Base-by-base conservation (phyloP, 805 yeast genomes). In the Ogataea chonburiensis region DNA sequence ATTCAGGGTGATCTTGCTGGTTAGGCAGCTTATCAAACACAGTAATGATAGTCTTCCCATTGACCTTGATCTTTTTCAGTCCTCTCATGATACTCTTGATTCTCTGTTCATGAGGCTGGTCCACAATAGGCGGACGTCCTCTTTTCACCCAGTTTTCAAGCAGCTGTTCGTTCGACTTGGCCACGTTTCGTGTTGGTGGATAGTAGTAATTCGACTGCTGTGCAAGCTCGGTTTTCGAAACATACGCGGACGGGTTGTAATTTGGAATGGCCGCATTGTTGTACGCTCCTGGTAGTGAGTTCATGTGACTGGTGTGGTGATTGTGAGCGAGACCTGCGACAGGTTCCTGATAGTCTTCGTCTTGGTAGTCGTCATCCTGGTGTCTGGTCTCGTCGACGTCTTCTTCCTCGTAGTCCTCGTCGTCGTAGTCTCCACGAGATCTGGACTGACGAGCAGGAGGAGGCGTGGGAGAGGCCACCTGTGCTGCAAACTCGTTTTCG, bases 71-170 rank as follows among this genome's bases (percentile, higher is more conserved):
- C 54, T 85, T 85, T 53, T 88, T 85, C 55, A 93, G 68, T 31
- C 77, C 79, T 57, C 94, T 78, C 68, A 93, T 64, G 24, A 93
- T 80, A 47, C 86, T 79, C 60, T 91, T 89, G 61, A 91, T 88
- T 45, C 97, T 71, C 55, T 87, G 87, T 61, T 93, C 97, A 60
- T 83, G 89, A 5, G 95, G 95, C 55, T 79, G 82, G 58, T 86
- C 95, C 32, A 87, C 86, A 38, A 86, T 82, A 2, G 96, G 95
- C 5, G 96, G 96, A 50, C 95, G 73, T 13, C 95, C 95, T 53
- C 95, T 73, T 59, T 86, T 81, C 20, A 77, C 73, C 49, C 86
- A 81, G 42, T 54, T 60, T 28, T 58, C 63, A 16, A 56, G 44
- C 30, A 53, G 31, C 34, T 51, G 56, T 17, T 47, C 46, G 36